phyloP scores from a whole-genome alignment of 2,329 filamentous ascomycete species.

The Sordariomycetes sp. region DNA sequence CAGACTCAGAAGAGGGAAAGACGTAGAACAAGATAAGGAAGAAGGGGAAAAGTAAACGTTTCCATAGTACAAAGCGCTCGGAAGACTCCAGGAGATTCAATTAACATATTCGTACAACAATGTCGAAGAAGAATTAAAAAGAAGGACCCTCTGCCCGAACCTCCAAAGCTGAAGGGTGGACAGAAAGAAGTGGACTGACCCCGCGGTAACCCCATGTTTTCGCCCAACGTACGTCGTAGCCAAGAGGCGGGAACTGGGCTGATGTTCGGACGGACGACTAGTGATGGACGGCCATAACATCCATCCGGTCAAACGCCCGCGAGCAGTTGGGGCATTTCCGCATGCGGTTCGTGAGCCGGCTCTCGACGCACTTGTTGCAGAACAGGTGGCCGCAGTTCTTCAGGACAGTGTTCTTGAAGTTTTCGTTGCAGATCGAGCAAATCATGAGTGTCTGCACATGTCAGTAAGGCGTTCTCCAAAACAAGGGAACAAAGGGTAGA shows the following conservation, averaged over 20 bases:
- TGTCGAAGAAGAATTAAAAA: background rate
- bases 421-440: conserved; percentile 83
- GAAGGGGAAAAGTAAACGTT: background rate
- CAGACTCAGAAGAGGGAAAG: too few relatives aligned
- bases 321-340: conserved; percentile 93
- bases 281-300: conserved; percentile 64
- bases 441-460: conserved; percentile 24
- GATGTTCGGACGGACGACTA: conserved; percentile 9
- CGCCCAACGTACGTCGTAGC: background rate
- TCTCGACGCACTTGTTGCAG: conserved; percentile 81
- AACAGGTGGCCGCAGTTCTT: conserved; percentile 94
- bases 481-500: background rate
- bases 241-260: background rate
- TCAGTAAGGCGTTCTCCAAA: background rate
- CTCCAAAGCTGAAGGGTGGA: background rate
- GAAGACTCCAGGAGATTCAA: background rate
- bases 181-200: background rate
- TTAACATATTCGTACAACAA: background rate
- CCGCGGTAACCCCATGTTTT: background rate
- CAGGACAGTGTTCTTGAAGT: conserved; percentile 88
- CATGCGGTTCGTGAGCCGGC: conserved; percentile 77
- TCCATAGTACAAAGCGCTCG: background rate
- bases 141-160: background rate
- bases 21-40: background rate
- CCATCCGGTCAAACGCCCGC: conserved; percentile 79